A percentile compares a stretch with the other conserved stretches of the same genome.
These are phyloP conservation scores for Hermanozyma aechmeae DNA, from an alignment of 805 yeast genomes.

Conservation along the genomic window DNA sequence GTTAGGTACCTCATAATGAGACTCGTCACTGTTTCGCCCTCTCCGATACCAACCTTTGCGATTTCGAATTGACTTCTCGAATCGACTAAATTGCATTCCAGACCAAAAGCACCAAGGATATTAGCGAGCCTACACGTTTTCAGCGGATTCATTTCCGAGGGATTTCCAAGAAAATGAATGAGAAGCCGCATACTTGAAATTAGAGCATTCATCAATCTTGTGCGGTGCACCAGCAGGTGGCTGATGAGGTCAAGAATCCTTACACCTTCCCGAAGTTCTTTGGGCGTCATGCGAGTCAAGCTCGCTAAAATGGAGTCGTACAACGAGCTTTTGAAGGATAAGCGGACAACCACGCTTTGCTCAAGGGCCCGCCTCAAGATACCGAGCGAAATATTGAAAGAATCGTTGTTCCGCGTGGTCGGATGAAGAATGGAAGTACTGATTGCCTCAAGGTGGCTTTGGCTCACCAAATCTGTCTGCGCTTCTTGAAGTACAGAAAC, in stretches of 20 bases:
- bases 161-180: slow-evolving; percentile 31
- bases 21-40: slow-evolving; percentile 47
- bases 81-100: slow-evolving; percentile 53
- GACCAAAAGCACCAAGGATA: slow-evolving; percentile 63
- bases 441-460: too few relatives aligned
- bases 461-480: too few relatives aligned
- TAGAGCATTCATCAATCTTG: slow-evolving; percentile 52
- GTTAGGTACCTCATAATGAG: slow-evolving; percentile 52
- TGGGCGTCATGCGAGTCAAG: too few relatives aligned
- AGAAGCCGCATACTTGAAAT: slow-evolving; percentile 48
- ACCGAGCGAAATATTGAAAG: too few relatives aligned
- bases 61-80: slow-evolving; percentile 29
- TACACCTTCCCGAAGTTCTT: slow-evolving; percentile 65
- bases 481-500: too few relatives aligned
- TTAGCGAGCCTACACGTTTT: slow-evolving; percentile 45
- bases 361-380: too few relatives aligned
- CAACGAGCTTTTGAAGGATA: too few relatives aligned
- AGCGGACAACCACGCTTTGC: too few relatives aligned
- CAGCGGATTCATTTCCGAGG: slow-evolving; percentile 2
- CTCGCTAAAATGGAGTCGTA: too few relatives aligned
- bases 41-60: slow-evolving; percentile 32
- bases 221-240: slow-evolving; percentile 32
- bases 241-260: slow-evolving; percentile 59
- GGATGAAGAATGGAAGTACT: too few relatives aligned
- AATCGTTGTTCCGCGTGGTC: too few relatives aligned